These are phyloP conservation scores for Camillea tinctor DNA, from an alignment of 2,329 filamentous ascomycete species.

Conservation along the genomic window DNA sequence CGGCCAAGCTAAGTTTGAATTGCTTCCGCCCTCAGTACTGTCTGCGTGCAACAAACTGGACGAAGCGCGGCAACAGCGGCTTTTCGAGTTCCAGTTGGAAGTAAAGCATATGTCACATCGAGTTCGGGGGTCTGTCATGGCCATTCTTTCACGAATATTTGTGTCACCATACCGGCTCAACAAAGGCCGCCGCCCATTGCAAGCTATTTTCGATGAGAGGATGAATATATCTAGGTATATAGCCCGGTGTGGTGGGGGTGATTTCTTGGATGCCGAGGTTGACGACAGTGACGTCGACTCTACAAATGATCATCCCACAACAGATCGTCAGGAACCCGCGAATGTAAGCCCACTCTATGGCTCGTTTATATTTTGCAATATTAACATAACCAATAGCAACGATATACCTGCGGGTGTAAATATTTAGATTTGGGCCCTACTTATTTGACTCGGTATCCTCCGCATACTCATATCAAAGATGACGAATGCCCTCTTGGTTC, in stretches of 20 bases:
- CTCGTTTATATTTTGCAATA: not conserved
- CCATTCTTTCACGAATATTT: not conserved
- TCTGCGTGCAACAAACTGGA: not conserved
- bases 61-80: not conserved
- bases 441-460: not conserved
- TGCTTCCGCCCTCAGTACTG: not conserved
- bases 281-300: not conserved
- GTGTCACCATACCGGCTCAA: not conserved
- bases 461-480: not conserved
- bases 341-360: not conserved
- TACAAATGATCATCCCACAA: not conserved
- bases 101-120: not conserved
- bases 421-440: not conserved
- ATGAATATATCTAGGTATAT: not conserved
- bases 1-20: not conserved
- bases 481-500: not conserved
- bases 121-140: not conserved
- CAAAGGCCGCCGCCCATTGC: not conserved
- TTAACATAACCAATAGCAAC: not conserved
- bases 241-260: too few species aligned
- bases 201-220: not conserved
- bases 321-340: not conserved
- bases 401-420: not conserved
- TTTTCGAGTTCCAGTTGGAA: not conserved
- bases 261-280: not conserved